These are phyloP conservation scores for Starmerella vaccinii DNA, from an alignment of 805 yeast genomes.

Conservation along the genomic window DNA sequence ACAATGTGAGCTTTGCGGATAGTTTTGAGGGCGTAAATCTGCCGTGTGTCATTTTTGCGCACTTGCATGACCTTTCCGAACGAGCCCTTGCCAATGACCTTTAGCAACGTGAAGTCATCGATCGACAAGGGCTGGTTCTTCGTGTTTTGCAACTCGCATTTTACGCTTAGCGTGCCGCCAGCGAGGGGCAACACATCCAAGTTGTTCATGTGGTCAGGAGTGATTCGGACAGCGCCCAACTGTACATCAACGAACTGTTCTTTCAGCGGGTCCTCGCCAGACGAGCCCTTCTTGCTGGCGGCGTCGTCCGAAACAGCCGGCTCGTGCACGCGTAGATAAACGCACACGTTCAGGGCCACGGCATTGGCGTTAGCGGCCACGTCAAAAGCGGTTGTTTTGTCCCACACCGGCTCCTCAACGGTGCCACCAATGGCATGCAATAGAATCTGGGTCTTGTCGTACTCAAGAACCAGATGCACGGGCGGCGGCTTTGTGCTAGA, in stretches of 20 bases:
- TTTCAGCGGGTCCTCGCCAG: constrained; percentile 60
- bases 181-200: constrained; percentile 19
- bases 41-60: constrained; percentile 86
- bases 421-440: constrained; percentile 82
- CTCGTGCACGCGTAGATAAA: constrained; percentile 56
- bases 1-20: constrained; percentile 90
- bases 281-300: constrained; percentile 34
- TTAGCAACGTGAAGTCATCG: constrained; percentile 84
- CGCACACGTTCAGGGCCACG: constrained; percentile 60
- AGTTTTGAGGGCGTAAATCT: constrained; percentile 88
- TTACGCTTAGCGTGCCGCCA: constrained; percentile 26
- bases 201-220: constrained; percentile 31
- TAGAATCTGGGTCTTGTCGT: constrained; percentile 85
- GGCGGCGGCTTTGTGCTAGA: constrained; percentile 49
- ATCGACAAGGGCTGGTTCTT: constrained; percentile 54
- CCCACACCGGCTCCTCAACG: constrained; percentile 68
- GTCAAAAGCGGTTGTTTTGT: constrained; percentile 84
- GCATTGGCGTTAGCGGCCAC: constrained; percentile 43
- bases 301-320: constrained; percentile 36
- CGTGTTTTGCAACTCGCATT: constrained; percentile 25
- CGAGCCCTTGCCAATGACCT: constrained; percentile 95
- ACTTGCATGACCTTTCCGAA: constrained; percentile 99
- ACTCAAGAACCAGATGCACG: constrained; percentile 78
- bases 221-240: constrained; percentile 20
- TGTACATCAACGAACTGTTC: constrained; percentile 34